phyloP scores from a whole-genome alignment of 495 filamentous ascomycete species.

The Hypoxylon fuscum region DNA sequence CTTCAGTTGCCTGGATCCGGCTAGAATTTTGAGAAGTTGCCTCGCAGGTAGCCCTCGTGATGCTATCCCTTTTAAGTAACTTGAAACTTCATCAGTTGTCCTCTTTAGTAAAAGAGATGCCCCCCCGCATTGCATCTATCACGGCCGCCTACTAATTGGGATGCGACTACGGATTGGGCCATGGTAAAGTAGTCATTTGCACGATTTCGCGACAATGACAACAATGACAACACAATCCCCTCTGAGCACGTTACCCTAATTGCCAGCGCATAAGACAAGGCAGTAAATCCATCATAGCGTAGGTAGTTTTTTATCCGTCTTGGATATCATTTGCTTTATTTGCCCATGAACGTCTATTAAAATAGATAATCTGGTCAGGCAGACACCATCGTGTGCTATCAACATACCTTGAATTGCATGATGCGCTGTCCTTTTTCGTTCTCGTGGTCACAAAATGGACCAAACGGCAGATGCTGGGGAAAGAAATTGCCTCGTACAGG shows the following conservation, averaged over 20 bases:
- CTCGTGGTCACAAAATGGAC: conserved; percentile 29
- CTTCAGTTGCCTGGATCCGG: conserved; percentile 33
- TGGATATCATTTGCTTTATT: conserved; percentile 9
- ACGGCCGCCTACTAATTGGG: conserved; percentile 16
- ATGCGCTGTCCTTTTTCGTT: conserved; percentile 34
- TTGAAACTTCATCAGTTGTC: conserved; percentile 30
- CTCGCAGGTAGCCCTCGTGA: conserved; percentile 37
- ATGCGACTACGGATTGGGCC: conserved; percentile 16
- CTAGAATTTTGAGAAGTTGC: conserved; percentile 31
- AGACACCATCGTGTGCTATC: conserved; percentile 32
- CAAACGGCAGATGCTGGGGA: conserved; percentile 26
- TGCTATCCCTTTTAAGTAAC: conserved; percentile 29
- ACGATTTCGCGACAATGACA: conserved; percentile 39
- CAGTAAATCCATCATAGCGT: neutral
- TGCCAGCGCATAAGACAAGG: conserved; percentile 37
- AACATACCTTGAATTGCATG: conserved; percentile 10
- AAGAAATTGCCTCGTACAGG: conserved; percentile 29
- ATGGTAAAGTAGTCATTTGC: conserved; percentile 31
- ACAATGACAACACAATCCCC: conserved; percentile 37
- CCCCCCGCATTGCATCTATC: conserved; percentile 32
- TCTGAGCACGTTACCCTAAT: conserved; percentile 31
- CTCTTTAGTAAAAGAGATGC: conserved; percentile 27
- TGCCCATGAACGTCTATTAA: conserved; percentile 2
- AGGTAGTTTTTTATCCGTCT: conserved; percentile 26
- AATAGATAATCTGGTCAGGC: conserved; percentile 31